phyloP scores from a whole-genome alignment of 2,329 filamentous ascomycete genomes.

The Fusarium staphyleae region DNA sequence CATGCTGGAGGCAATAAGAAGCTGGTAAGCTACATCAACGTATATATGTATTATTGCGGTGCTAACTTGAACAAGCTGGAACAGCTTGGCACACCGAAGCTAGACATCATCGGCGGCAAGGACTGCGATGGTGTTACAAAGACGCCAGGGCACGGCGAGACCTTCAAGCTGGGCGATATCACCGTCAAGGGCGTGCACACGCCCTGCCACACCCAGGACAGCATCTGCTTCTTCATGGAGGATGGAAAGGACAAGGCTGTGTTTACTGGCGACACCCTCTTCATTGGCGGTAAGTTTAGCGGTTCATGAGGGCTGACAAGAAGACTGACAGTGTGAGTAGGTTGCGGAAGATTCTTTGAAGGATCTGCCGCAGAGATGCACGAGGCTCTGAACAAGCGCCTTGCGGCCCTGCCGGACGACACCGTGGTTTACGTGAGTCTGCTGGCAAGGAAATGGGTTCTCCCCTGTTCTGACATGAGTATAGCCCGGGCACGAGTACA shows the following conservation, averaged over 20 bases:
- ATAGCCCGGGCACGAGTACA: conserved; percentile 95
- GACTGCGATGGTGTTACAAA: conserved; percentile 81
- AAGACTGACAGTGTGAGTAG: conserved; percentile 51
- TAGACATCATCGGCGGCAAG: conserved; percentile 86
- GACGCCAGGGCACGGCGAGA: conserved; percentile 77
- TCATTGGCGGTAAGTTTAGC: conserved; percentile 75
- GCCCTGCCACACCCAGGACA: conserved; percentile 97
- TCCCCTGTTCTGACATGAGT: conserved; percentile 11
- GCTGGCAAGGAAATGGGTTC: background rate
- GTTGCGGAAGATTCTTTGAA: conserved; percentile 96
- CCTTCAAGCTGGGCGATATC: conserved; percentile 85
- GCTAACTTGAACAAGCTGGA: conserved; percentile 40
- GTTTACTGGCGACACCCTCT: conserved; percentile 96
- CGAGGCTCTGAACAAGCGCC: conserved; percentile 84
- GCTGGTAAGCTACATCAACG: conserved; percentile 61
- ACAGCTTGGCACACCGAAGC: conserved; percentile 62
- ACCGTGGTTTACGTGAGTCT: conserved; percentile 84
- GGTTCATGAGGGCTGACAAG: background rate
- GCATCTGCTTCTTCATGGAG: conserved; percentile 92
- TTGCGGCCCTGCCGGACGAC: conserved; percentile 83
- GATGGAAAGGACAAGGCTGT: conserved; percentile 79
- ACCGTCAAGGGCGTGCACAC: conserved; percentile 89
- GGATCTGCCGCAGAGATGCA: conserved; percentile 91
- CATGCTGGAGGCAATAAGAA: conserved; percentile 92
- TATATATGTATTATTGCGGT: background rate